Evolutionary conservation across 805 yeast species (phyloP).

Genomic region (Priceomyces castillae): DNA sequence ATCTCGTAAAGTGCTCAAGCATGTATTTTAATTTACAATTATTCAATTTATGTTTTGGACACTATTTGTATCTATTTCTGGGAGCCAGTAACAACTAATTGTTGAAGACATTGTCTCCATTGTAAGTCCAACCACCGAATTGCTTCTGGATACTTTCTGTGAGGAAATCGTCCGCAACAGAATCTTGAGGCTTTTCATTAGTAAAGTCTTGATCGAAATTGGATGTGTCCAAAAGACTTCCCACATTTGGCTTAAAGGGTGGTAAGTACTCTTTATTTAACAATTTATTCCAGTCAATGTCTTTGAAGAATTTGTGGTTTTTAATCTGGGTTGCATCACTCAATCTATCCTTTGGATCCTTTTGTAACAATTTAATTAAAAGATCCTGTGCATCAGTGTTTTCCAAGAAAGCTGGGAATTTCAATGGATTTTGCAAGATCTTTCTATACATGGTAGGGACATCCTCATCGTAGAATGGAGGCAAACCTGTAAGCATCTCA

Average conservation of each 20-base stretch:
- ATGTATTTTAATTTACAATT: too few relatives aligned
- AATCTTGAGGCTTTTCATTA: conserved; percentile 87
- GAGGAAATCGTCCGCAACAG: conserved; percentile 88
- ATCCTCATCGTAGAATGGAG: conserved; percentile 96
- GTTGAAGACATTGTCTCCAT: conserved; percentile 49
- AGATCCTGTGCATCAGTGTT: conserved; percentile 84
- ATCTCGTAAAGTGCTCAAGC: too few relatives aligned
- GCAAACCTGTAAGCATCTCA: conserved; percentile 95
- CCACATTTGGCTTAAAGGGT: conserved; percentile 91
- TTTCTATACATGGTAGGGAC: conserved; percentile 91
- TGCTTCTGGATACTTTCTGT: conserved; percentile 96
- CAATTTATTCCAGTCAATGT: conserved; percentile 85
- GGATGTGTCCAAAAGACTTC: conserved; percentile 81
- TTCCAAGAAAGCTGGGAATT: conserved; percentile 79
- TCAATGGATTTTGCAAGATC: conserved; percentile 82
- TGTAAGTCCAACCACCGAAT: conserved; percentile 98
- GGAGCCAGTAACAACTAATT: background rate
- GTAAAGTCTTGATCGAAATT: conserved; percentile 94
- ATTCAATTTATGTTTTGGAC: background rate
- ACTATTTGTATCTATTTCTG: background rate
- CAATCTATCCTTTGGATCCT: conserved; percentile 81
- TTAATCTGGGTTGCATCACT: conserved; percentile 84
- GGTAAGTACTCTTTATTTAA: conserved; percentile 87
- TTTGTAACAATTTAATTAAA: conserved; percentile 66
- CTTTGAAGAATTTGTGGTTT: conserved; percentile 79